Evolutionary conservation across 2,329 filamentous ascomycete genomes (phyloP), one percentile per base, ranked within the genome.

Genomic region (Leptographium galeiforme): DNA sequence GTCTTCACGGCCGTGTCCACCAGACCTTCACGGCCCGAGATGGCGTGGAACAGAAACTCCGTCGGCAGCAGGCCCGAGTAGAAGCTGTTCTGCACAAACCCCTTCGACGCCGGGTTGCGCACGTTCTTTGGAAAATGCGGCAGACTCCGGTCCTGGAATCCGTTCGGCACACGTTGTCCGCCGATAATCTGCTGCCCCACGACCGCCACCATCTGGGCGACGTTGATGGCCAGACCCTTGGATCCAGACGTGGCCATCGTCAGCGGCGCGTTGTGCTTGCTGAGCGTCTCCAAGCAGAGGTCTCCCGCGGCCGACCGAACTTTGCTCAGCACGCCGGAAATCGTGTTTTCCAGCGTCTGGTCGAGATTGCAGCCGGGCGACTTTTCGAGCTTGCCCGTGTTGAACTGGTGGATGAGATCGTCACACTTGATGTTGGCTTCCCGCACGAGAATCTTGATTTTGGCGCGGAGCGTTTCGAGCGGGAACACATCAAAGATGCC

Each of bases 1-100:
- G 93, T 98, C 73, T 98, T 98, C 71, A 97, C 93, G 57, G 93
- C 93, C 2, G 93, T 98, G 78, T 98, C 93, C 63, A 98, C 90
- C 60, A 98, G 73, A 81, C 93, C 93, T 80, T 97, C 93, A 81
- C 93, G 87, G 62, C 93, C 93, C 62, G 89, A 95, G 72, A 97
- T 96, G 60, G 93, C 93, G 78, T 98, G 93, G 70, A 98, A 97
- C 54, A 97, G 79, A 67, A 98, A 97, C 63, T 98, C 93, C 0
- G 87, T 89, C 2, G 93, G 91, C 1, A 84, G 78, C 1, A 98
- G 74, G 1, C 93, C 93, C 0, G 87, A 87, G 68, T 95, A 98
- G 76, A 98, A 98, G 71, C 89, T 96, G 71, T 97, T 96, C 57
- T 84, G 81, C 49, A 98, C 91, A 71, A 98, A 98, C 59, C 93